Conservation (phyloP, 306 rosid genomes). For the Vigna unguiculata region DNA sequence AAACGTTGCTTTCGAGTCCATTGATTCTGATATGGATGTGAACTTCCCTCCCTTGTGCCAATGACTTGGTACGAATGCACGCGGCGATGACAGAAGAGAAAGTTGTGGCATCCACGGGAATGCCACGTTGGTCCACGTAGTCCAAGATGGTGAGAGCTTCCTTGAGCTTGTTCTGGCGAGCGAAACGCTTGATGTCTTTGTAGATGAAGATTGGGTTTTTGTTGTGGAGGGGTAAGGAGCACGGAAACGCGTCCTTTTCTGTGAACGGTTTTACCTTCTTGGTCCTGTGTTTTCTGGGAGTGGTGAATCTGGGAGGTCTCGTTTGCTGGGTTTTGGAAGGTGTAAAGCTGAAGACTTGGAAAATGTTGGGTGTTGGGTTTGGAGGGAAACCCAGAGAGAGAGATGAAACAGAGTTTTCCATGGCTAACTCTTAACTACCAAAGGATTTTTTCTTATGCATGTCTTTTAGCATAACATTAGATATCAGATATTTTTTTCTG, state of each 20-base stretch:
- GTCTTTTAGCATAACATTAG: not conserved
- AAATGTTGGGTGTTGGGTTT: conserved; percentile 39
- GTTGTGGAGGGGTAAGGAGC: conserved; percentile 72
- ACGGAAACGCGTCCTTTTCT: conserved; percentile 69
- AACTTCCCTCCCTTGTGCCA: conserved; percentile 52
- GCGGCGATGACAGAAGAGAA: conserved; percentile 71
- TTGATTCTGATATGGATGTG: conserved; percentile 63
- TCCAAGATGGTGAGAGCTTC: conserved; percentile 68
- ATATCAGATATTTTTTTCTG: too few relatives aligned
- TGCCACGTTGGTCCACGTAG: conserved; percentile 70
- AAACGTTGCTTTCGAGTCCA: conserved; percentile 65
- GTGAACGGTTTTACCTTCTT: conserved; percentile 40
- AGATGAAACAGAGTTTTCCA: conserved; percentile 52
- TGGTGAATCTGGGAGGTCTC: conserved; percentile 15
- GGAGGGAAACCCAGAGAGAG: conserved; percentile 47
- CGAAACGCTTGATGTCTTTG: conserved; percentile 63
- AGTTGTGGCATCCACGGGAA: conserved; percentile 72
- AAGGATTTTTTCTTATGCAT: not conserved
- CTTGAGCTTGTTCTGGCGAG: conserved; percentile 58
- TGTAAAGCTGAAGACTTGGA: conserved; percentile 38
- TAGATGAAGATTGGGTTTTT: conserved; percentile 70
- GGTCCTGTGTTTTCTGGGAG: not conserved
- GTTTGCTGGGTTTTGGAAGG: conserved; percentile 24
- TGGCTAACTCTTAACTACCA: not conserved
- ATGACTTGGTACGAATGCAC: conserved; percentile 63